A percentile compares a stretch with the other conserved stretches of the same genome.
Conservation (phyloP, 2,329 filamentous ascomycete species). For the Chaetomiaceae sp. region DNA sequence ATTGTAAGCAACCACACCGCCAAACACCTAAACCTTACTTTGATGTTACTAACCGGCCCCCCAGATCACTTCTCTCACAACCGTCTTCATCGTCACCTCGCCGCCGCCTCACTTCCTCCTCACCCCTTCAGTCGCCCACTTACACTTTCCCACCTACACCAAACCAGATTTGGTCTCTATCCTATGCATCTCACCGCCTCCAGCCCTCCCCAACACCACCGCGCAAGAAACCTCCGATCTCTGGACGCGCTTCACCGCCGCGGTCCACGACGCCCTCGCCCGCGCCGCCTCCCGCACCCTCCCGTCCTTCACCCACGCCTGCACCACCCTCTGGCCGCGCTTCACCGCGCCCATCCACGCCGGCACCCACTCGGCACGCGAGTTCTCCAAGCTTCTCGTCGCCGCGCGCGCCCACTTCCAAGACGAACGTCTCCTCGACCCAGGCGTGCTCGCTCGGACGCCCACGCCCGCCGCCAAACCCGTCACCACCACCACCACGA, state of each 20-base stretch:
- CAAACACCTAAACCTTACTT: no score
- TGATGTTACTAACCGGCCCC: slow-evolving; percentile 8
- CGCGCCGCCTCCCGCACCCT: slow-evolving; percentile 78
- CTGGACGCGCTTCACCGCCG: slow-evolving; percentile 75
- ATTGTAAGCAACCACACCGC: slow-evolving; percentile 49
- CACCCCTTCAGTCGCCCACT: slow-evolving; percentile 64
- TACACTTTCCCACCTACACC: slow-evolving; percentile 80
- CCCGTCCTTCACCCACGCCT: slow-evolving; percentile 64
- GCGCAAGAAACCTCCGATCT: slow-evolving; percentile 59
- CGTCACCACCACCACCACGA: neutral
- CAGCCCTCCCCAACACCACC: slow-evolving; percentile 47
- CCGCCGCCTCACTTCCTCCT: slow-evolving; percentile 68
- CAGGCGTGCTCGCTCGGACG: slow-evolving; percentile 49
- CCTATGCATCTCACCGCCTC: slow-evolving; percentile 55
- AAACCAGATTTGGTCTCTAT: slow-evolving; percentile 77
- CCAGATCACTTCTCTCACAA: slow-evolving; percentile 73
- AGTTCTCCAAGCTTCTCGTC: slow-evolving; percentile 81
- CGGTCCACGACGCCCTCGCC: slow-evolving; percentile 81
- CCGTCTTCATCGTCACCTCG: slow-evolving; percentile 71
- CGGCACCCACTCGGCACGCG: slow-evolving; percentile 68
- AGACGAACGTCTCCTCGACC: slow-evolving; percentile 65
- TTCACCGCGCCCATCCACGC: slow-evolving; percentile 75
- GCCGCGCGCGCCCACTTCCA: slow-evolving; percentile 66
- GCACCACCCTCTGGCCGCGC: slow-evolving; percentile 73
- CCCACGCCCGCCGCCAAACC: neutral